Conservation (phyloP, 179 eudicot species). For the Beta lomatogona region DNA sequence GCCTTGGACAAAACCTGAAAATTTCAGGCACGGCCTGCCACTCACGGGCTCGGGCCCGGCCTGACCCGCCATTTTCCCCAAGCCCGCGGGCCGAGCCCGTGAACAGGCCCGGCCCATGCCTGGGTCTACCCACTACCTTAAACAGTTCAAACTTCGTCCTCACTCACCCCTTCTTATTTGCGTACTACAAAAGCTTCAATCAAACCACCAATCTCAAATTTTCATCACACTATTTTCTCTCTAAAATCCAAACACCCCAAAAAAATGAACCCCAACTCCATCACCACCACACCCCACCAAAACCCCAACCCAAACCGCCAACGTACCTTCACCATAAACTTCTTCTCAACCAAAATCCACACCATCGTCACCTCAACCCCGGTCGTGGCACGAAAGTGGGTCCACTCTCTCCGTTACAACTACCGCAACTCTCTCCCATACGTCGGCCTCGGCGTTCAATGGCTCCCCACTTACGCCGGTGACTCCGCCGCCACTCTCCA, state of each 20-base stretch:
- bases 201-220: too few relatives aligned
- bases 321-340: constrained; percentile 7
- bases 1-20: too few relatives aligned
- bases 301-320: constrained; percentile 1
- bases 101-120: too few relatives aligned
- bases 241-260: background rate
- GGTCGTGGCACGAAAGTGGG: constrained; percentile 19
- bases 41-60: too few relatives aligned
- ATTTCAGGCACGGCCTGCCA: too few relatives aligned
- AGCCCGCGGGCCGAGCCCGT: too few relatives aligned
- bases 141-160: too few relatives aligned
- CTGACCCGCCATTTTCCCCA: too few relatives aligned
- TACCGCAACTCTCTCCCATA: background rate
- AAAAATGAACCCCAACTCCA: constrained; percentile 1
- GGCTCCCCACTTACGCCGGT: constrained; percentile 14
- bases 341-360: background rate
- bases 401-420: constrained; percentile 2
- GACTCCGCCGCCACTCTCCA: constrained; percentile 22
- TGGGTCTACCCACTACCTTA: too few relatives aligned
- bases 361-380: constrained; percentile 27
- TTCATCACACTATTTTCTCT: too few relatives aligned
- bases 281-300: background rate
- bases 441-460: constrained; percentile 34
- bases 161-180: too few relatives aligned
- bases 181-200: too few relatives aligned